phyloP scores from a whole-genome alignment of 345 rosid species.

The Gossypium turneri region DNA sequence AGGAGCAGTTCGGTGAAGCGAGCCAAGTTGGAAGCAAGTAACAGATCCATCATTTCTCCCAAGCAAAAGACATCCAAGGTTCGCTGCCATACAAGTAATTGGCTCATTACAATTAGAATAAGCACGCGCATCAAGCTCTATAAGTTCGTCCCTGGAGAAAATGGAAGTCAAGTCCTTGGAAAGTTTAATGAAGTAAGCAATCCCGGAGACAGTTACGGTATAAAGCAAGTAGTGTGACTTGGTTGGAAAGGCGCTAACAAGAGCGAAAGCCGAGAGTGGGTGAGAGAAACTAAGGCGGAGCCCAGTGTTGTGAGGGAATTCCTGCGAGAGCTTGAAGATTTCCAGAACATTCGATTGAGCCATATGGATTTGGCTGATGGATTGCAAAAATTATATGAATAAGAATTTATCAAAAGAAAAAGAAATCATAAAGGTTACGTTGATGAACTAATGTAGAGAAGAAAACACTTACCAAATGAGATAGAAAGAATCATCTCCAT shows the following conservation, averaged over 20 bases:
- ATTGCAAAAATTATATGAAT: not conserved
- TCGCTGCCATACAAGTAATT: constrained; percentile 58
- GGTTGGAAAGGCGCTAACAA: constrained; percentile 32
- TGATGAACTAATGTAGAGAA: not conserved
- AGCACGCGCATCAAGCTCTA: constrained; percentile 43
- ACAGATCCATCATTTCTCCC: constrained; percentile 73
- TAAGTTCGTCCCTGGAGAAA: constrained; percentile 44
- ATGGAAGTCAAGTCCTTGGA: constrained; percentile 33
- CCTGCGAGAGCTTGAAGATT: constrained; percentile 55
- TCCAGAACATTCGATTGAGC: constrained; percentile 45
- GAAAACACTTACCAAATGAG: constrained; percentile 41
- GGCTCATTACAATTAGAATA: constrained; percentile 23
- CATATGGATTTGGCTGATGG: constrained; percentile 53
- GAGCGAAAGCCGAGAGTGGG: constrained; percentile 67
- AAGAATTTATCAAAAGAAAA: not conserved
- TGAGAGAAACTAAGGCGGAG: constrained; percentile 59
- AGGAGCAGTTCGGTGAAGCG: constrained; percentile 40
- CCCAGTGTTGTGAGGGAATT: constrained; percentile 42
- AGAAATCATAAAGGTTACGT: not conserved
- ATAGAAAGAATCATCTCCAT: constrained; percentile 41
- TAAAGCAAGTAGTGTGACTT: constrained; percentile 48
- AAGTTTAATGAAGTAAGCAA: constrained; percentile 55
- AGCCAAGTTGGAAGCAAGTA: constrained; percentile 50
- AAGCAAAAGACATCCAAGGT: constrained; percentile 49
- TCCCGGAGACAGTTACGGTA: constrained; percentile 58